A percentile compares a stretch with the other conserved stretches of the same genome.
Evolutionary conservation across 2,329 filamentous ascomycete species (phyloP).

Genomic region (Tolypocladium sp.): DNA sequence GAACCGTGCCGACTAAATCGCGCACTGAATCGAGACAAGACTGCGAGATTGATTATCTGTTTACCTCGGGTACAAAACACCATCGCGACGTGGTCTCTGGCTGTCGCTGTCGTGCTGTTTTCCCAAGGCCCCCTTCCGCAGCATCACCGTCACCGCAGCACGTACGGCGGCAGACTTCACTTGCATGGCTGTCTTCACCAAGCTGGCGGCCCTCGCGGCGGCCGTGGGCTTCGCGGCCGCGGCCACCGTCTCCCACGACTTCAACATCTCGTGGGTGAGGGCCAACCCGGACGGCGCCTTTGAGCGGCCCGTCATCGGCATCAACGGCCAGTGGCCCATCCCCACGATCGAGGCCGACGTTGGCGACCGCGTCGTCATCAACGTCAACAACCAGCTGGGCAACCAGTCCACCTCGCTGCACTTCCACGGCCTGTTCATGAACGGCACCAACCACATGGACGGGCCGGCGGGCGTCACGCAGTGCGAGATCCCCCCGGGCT

Average conservation of each 20-base stretch:
- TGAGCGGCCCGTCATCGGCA: slow-evolving; percentile 60
- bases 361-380: slow-evolving; percentile 53
- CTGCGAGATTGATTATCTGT: background rate
- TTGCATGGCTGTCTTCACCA: slow-evolving; percentile 9
- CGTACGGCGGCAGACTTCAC: background rate
- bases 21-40: background rate
- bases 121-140: background rate
- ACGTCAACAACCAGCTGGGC: slow-evolving; percentile 48
- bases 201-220: slow-evolving; percentile 6
- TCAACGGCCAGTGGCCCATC: slow-evolving; percentile 70
- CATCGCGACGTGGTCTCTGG: background rate
- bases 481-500: slow-evolving; percentile 54
- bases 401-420: slow-evolving; percentile 56
- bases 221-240: slow-evolving; percentile 13
- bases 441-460: slow-evolving; percentile 62
- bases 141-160: background rate
- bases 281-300: slow-evolving; percentile 62
- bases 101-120: no score
- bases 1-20: background rate
- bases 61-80: background rate
- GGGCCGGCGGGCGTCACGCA: slow-evolving; percentile 59
- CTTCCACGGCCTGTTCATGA: slow-evolving; percentile 66
- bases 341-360: slow-evolving; percentile 54
- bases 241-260: slow-evolving; percentile 50
- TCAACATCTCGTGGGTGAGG: slow-evolving; percentile 61